Evolutionary conservation across 176 grass and related monocot species (phyloP).

Genomic region (Themeda triandra): DNA sequence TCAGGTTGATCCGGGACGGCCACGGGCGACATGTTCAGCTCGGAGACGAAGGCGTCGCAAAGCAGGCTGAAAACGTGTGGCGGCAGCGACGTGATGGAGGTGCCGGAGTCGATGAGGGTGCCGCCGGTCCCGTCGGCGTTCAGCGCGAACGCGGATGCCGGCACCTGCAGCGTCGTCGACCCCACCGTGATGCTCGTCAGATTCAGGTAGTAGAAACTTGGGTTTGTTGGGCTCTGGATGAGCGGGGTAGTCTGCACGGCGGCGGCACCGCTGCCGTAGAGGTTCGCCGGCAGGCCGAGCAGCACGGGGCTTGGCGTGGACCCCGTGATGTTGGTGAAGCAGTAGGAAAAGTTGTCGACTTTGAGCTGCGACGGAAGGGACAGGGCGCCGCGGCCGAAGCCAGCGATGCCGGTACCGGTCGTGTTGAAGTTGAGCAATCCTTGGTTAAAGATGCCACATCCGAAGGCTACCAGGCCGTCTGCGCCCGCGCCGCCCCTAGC

Average conservation of each 20-base stretch:
- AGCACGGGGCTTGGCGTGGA: slow-evolving; percentile 30
- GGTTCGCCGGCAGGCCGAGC: slow-evolving; percentile 23
- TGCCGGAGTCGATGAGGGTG: slow-evolving; percentile 48
- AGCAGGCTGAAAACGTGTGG: slow-evolving; percentile 21
- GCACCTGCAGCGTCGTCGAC: slow-evolving; percentile 20
- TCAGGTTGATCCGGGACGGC: too few species aligned
- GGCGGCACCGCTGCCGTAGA: neutral
- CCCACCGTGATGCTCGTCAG: slow-evolving; percentile 40
- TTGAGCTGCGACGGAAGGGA: slow-evolving; percentile 51
- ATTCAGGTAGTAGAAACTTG: too few species aligned
- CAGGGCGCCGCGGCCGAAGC: slow-evolving; percentile 29
- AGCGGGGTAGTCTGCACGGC: slow-evolving; percentile 23
- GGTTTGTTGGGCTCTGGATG: too few species aligned
- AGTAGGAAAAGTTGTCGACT: slow-evolving; percentile 43
- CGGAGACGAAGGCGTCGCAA: slow-evolving; percentile 18
- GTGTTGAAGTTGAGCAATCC: neutral
- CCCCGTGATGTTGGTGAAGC: slow-evolving; percentile 28
- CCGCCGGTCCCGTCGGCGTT: slow-evolving; percentile 18
- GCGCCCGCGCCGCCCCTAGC: neutral
- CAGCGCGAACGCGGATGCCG: slow-evolving; percentile 14
- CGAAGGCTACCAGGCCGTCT: slow-evolving; percentile 25
- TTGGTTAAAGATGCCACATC: slow-evolving; percentile 26
- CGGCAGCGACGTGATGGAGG: slow-evolving; percentile 2
- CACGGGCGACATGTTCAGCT: neutral
- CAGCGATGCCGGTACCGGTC: too few species aligned